Evolutionary conservation across 2,329 filamentous ascomycete genomes (phyloP), one percentile per base, ranked within the genome.

Genomic region (Epichloe sylvatica): DNA sequence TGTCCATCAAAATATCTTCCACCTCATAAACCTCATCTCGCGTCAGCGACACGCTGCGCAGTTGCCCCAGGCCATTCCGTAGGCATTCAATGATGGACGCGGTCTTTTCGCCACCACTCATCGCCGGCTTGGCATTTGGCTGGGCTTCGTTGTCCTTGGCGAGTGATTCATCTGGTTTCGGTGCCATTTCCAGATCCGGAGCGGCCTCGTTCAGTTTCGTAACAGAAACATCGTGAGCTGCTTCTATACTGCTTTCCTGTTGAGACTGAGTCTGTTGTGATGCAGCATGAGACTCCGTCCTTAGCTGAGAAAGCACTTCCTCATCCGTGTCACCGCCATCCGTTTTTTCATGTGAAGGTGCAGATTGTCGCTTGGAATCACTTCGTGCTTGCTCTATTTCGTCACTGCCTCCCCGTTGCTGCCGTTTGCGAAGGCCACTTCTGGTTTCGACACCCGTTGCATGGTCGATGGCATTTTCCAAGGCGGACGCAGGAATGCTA

Each of bases 1-100:
- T 78, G 62, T 91, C 84, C 70, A 90, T 86, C 61, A 92, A 73
- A 57, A 87, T 69, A 60, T 90, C 83, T 60, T 92, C 86, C 55
- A 92, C 74, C 61, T 83, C 74, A 52, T 81, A 75, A 48, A 88
- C 77, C 53, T 86, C 80, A 11, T 77, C 71, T 11, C 78, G 73
- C 15, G 79, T 79, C 40, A 94, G 66, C 15, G 76, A 70, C 21
- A 80, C 71, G 30, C 67, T 68, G 49, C 74, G 76, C 51, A 89
- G 70, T 54, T 80, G 74, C 19, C 72, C 70, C 23, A 92, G 64
- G 0, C 66, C 65, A 35, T 56, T 61, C 21, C 62, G 61, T 33
- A 70, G 56, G 30, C 62, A 59, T 15, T 59, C 54, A 52, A 68
- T 56, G 39, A 70, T 62, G 4, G 57, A 54, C 34, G 40, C 45